phyloP scores from a whole-genome alignment of 306 rosid species.

The Castanospermum australe region DNA sequence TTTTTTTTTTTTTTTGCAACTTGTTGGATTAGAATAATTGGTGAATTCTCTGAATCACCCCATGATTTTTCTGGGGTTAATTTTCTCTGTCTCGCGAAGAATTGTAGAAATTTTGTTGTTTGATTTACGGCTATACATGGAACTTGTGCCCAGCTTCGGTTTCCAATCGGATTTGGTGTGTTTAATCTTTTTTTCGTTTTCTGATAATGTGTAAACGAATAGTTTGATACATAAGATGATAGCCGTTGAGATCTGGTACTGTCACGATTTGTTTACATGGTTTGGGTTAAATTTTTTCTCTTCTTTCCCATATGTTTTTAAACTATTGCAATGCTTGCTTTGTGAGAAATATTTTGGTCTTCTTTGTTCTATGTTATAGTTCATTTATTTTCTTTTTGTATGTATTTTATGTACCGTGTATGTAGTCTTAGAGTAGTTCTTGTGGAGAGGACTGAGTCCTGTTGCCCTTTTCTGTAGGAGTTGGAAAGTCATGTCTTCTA shows the following conservation, averaged over 20 bases:
- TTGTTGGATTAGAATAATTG: background rate
- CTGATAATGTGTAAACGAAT: background rate
- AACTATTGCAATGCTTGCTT: background rate
- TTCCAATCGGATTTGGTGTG: background rate
- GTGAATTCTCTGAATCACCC: background rate
- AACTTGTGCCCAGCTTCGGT: background rate
- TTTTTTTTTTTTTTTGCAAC: background rate
- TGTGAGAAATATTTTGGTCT: background rate
- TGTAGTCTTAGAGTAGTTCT: background rate
- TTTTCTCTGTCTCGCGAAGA: background rate
- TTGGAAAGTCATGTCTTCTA: conserved; percentile 95
- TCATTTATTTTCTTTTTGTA: background rate
- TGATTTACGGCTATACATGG: background rate
- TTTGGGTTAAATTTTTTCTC: background rate
- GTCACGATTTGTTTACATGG: background rate
- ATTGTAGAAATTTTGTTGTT: background rate
- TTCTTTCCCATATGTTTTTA: background rate
- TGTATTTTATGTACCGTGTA: background rate
- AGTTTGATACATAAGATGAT: background rate
- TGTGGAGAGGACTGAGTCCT: background rate
- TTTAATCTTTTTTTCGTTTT: background rate
- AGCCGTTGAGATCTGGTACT: background rate
- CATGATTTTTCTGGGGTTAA: background rate
- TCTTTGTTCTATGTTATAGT: background rate
- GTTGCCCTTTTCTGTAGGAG: conserved; percentile 49